Conservation (phyloP, 1,284 basidiomycete species). For the Trichosporon sp. region DNA sequence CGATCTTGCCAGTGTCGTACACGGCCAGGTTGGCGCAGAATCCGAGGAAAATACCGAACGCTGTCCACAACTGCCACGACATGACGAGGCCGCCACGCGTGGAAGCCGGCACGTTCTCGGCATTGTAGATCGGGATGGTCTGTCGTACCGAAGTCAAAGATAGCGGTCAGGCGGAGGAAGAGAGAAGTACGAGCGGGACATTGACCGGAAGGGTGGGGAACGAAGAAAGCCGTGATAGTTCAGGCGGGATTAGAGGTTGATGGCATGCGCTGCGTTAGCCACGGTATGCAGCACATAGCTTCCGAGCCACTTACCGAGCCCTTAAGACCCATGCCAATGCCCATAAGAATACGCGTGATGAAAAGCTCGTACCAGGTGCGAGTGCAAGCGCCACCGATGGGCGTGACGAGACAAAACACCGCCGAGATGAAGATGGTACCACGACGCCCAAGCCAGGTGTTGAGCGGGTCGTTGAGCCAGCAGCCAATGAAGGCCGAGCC, state of each 20-base stretch:
- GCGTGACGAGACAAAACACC: conserved; percentile 53
- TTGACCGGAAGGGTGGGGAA: not conserved
- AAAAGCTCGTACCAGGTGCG: conserved; percentile 56
- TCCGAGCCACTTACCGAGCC: conserved; percentile 31
- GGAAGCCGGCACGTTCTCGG: conserved; percentile 45
- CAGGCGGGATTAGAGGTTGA: too few species aligned
- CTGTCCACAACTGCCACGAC: conserved; percentile 50
- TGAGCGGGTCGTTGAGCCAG: conserved; percentile 70
- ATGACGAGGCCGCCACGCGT: conserved; percentile 54
- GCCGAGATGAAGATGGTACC: conserved; percentile 66
- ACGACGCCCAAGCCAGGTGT: conserved; percentile 57
- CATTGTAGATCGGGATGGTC: conserved; percentile 51
- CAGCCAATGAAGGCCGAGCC: conserved; percentile 27
- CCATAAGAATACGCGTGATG: conserved; percentile 44
- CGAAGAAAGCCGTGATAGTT: not conserved
- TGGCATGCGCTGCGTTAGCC: too few species aligned
- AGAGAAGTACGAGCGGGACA: too few species aligned
- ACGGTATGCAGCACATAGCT: not conserved
- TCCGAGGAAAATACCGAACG: conserved; percentile 44
- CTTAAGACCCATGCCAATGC: conserved; percentile 47
- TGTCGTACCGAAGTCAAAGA: too few species aligned
- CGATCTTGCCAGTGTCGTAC: conserved; percentile 25
- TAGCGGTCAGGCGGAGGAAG: too few species aligned
- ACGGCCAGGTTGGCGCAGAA: conserved; percentile 29
- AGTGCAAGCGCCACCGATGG: conserved; percentile 57